A percentile compares a stretch with the other conserved stretches of the same genome.
These are phyloP conservation scores for Ascosphaera apis DNA, from an alignment of 2,329 filamentous ascomycete genomes.

Conservation along the genomic window DNA sequence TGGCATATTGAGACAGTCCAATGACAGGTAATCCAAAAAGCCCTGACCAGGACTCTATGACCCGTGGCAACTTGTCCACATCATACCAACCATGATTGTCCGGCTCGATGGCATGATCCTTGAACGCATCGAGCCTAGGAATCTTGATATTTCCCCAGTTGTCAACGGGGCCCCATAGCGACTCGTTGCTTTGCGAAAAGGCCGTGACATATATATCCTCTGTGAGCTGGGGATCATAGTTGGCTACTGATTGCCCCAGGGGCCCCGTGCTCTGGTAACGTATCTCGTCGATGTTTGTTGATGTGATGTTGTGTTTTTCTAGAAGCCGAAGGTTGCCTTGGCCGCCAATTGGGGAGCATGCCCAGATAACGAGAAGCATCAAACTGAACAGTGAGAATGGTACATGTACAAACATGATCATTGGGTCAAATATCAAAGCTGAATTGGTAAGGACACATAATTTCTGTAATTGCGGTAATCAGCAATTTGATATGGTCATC, in stretches of 20 bases:
- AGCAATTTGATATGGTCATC: neutral
- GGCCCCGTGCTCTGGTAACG: neutral
- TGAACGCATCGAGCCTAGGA: neutral
- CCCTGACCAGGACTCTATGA: neutral
- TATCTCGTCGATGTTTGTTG: neutral
- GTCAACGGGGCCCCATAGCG: neutral
- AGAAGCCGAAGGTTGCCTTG: neutral
- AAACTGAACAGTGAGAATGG: neutral
- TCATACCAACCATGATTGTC: neutral
- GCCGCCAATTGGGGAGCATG: neutral
- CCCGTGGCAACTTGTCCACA: neutral
- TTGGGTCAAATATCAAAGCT: neutral
- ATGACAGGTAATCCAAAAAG: neutral
- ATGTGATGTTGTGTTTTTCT: neutral
- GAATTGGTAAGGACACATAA: neutral
- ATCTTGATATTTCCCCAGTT: neutral
- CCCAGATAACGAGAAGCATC: neutral
- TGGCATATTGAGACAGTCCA: neutral
- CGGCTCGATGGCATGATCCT: neutral
- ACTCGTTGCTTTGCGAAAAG: neutral
- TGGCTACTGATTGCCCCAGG: neutral
- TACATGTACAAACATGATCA: neutral
- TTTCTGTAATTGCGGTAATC: neutral
- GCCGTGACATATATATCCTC: neutral
- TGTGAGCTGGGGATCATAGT: too few relatives aligned